These are phyloP conservation scores for Calvatia gigantea DNA, from an alignment of 768 basidiomycete species.

Conservation along the genomic window DNA sequence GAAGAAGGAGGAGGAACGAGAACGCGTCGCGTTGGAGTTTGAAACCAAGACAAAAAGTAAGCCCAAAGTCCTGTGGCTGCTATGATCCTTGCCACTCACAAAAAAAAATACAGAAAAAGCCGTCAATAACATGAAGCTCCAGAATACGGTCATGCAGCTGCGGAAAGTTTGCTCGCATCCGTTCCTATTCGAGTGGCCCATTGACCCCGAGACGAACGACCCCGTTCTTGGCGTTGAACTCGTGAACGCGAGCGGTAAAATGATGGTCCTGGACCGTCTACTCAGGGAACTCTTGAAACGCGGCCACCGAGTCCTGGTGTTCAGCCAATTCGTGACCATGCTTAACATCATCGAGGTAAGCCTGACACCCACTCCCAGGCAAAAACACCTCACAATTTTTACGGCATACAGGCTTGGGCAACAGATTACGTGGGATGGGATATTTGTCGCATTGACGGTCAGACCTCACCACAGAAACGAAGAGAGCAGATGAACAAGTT, in stretches of 20 bases:
- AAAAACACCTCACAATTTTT: constrained; percentile 2
- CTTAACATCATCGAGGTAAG: constrained; percentile 88
- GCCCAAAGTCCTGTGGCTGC: constrained; percentile 10
- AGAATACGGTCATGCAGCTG: constrained; percentile 96
- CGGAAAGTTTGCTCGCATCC: constrained; percentile 96
- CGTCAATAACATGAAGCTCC: constrained; percentile 89
- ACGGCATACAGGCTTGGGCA: constrained; percentile 74
- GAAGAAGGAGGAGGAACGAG: constrained; percentile 43
- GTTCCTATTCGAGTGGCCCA: constrained; percentile 83
- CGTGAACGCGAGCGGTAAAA: constrained; percentile 89
- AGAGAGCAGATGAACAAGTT: constrained; percentile 82
- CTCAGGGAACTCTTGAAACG: constrained; percentile 76
- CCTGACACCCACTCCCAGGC: not conserved
- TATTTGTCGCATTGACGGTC: constrained; percentile 91
- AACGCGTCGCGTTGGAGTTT: constrained; percentile 54
- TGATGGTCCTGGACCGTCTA: constrained; percentile 91
- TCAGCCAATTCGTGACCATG: constrained; percentile 96
- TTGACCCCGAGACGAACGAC: constrained; percentile 56
- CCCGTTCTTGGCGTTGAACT: constrained; percentile 74
- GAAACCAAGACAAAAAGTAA: constrained; percentile 57
- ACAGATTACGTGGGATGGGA: constrained; percentile 75
- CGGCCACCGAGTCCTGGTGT: constrained; percentile 81
- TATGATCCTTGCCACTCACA: too few relatives aligned
- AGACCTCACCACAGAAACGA: constrained; percentile 76
- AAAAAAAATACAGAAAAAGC: constrained; percentile 74